Evolutionary conservation across 2,329 filamentous ascomycete species (phyloP).

Genomic region (Colletotrichum karsti): DNA sequence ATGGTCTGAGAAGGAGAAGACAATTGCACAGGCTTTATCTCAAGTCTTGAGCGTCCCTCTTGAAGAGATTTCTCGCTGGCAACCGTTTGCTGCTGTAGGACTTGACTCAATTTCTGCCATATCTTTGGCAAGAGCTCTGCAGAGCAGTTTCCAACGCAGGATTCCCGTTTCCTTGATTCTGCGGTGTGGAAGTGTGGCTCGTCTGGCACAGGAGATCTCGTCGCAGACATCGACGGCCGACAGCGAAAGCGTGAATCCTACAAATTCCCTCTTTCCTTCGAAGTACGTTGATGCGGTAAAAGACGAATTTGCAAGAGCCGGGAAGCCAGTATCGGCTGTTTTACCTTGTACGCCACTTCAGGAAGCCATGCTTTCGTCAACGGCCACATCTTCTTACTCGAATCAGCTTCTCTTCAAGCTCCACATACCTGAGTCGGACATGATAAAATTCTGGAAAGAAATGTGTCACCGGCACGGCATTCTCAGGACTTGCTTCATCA

Average conservation of each 20-base stretch:
- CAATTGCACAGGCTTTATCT: conserved; percentile 64
- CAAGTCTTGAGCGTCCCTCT: conserved; percentile 54
- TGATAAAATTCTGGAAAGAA: conserved; percentile 69
- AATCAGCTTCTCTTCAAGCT: conserved; percentile 77
- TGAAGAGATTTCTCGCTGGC: conserved; percentile 65
- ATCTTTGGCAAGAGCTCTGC: conserved; percentile 67
- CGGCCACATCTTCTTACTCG: conserved; percentile 66
- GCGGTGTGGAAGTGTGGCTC: conserved; percentile 71
- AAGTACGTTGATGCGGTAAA: not conserved
- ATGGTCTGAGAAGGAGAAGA: conserved; percentile 64
- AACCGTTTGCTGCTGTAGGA: conserved; percentile 80
- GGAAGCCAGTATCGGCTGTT: conserved; percentile 58
- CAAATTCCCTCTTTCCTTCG: not conserved
- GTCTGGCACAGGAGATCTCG: conserved; percentile 54
- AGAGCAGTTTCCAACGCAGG: conserved; percentile 50
- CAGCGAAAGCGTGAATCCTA: not conserved
- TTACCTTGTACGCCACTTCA: conserved; percentile 88
- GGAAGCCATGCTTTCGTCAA: conserved; percentile 82
- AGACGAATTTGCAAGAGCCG: conserved; percentile 37
- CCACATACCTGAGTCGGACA: conserved; percentile 51
- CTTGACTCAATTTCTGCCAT: conserved; percentile 88
- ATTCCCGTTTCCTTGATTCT: conserved; percentile 76
- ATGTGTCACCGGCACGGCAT: conserved; percentile 77
- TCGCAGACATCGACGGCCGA: not conserved
- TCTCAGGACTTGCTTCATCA: conserved; percentile 78